phyloP scores from a whole-genome alignment of 140 eudicot genomes.

The Oenanthe javanica region DNA sequence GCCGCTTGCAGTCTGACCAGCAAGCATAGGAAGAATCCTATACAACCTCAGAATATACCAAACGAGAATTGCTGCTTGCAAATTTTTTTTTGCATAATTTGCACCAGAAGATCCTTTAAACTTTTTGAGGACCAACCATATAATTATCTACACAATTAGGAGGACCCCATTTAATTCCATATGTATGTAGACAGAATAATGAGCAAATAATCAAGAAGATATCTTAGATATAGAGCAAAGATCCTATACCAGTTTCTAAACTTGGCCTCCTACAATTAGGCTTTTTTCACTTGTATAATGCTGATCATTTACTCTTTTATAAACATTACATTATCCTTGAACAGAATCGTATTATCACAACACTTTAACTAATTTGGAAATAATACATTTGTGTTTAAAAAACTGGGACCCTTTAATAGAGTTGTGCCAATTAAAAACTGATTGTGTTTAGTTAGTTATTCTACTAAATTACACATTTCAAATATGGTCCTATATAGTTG shows the following conservation, averaged over 20 bases:
- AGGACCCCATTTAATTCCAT: not conserved
- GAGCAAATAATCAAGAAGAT: not conserved
- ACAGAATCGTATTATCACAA: too few relatives aligned
- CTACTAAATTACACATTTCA: not conserved
- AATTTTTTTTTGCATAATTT: constrained; percentile 58
- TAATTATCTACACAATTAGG: constrained; percentile 50
- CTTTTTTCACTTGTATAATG: not conserved
- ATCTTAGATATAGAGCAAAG: not conserved
- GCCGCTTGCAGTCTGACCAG: constrained; percentile 66
- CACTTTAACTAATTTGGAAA: too few relatives aligned
- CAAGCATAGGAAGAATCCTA: constrained; percentile 69
- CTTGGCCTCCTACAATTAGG: not conserved
- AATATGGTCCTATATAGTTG: not conserved
- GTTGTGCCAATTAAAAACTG: not conserved
- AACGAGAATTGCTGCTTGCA: constrained; percentile 60
- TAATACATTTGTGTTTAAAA: too few relatives aligned
- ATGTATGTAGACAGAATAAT: not conserved
- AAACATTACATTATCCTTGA: not conserved
- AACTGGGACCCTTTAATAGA: not conserved
- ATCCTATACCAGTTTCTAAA: not conserved
- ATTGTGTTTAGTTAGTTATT: not conserved
- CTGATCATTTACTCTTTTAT: not conserved
- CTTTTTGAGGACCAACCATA: constrained; percentile 39
- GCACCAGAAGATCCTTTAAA: constrained; percentile 47
- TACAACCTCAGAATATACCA: constrained; percentile 70